A percentile compares a stretch with the other conserved stretches of the same genome.
These are phyloP conservation scores for Lanmaoa pseudosensibilis DNA, from an alignment of 768 basidiomycete species.

Conservation along the genomic window DNA sequence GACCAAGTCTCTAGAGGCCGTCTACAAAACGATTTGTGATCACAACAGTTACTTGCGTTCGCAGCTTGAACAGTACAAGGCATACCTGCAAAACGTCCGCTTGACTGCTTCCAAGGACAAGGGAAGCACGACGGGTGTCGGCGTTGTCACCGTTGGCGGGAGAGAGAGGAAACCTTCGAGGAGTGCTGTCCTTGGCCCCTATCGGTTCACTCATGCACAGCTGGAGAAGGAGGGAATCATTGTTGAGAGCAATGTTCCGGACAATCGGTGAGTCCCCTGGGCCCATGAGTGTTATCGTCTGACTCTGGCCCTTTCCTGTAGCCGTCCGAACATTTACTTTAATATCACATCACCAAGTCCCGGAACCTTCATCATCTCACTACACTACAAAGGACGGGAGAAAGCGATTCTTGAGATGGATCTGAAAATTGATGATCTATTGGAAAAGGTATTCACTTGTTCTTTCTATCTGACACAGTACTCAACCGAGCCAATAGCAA, in stretches of 20 bases:
- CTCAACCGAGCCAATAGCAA: slow-evolving; percentile 62
- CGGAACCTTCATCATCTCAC: slow-evolving; percentile 97
- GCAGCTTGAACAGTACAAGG: slow-evolving; percentile 99
- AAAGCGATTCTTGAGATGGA: slow-evolving; percentile 99
- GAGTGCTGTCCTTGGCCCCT: slow-evolving; percentile 87
- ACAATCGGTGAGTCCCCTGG: slow-evolving; percentile 71
- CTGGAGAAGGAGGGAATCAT: slow-evolving; percentile 99
- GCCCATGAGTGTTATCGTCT: background rate
- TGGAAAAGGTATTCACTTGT: slow-evolving; percentile 78
- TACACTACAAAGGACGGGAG: slow-evolving; percentile 98
- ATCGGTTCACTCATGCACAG: slow-evolving; percentile 96
- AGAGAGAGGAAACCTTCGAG: slow-evolving; percentile 95
- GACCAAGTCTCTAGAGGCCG: slow-evolving; percentile 89
- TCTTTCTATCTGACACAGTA: background rate
- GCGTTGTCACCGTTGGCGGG: slow-evolving; percentile 93
- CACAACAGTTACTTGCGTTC: slow-evolving; percentile 97
- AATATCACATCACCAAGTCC: slow-evolving; percentile 97
- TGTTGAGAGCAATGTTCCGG: slow-evolving; percentile 98
- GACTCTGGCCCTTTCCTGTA: slow-evolving; percentile 32
- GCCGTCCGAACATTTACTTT: slow-evolving; percentile 98
- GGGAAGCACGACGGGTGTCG: slow-evolving; percentile 83
- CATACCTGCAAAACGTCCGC: slow-evolving; percentile 96
- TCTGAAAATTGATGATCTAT: slow-evolving; percentile 94
- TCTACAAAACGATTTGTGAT: slow-evolving; percentile 99
- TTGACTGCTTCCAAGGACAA: slow-evolving; percentile 86